Evolutionary conservation across 1,284 basidiomycete genomes (phyloP).

Genomic region (Ganoderma leucocontextum): DNA sequence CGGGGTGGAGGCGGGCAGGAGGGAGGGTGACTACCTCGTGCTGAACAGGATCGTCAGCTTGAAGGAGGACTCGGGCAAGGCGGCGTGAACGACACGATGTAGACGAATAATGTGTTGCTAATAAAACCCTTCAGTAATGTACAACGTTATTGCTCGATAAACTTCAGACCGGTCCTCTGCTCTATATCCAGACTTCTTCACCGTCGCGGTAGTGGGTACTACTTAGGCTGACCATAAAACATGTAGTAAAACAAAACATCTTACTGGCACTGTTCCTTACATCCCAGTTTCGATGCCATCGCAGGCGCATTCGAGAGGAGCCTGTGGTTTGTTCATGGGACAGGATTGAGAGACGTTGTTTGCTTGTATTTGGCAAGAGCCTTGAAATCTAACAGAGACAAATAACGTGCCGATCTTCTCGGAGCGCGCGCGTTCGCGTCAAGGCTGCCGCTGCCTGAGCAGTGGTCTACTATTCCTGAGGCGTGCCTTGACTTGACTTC

Average conservation of each 20-base stretch:
- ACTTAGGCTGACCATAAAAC: too few species aligned
- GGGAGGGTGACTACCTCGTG: constrained; percentile 81
- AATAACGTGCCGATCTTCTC: not conserved
- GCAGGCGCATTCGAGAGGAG: not conserved
- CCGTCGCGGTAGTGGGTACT: too few species aligned
- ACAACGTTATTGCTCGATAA: not conserved
- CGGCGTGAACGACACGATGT: constrained; percentile 38
- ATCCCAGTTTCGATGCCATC: too few species aligned
- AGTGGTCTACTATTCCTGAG: not conserved
- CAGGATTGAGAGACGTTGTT: not conserved
- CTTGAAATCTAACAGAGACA: not conserved
- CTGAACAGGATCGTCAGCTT: constrained; percentile 94
- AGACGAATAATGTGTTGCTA: not conserved
- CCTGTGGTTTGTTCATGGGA: not conserved
- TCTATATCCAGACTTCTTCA: too few species aligned
- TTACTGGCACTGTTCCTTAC: too few species aligned
- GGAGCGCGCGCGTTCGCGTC: constrained; percentile 22
- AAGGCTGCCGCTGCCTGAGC: not conserved
- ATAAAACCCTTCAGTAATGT: not conserved
- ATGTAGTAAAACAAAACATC: too few species aligned
- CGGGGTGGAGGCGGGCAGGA: constrained; percentile 51
- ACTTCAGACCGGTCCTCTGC: too few species aligned
- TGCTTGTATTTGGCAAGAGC: not conserved
- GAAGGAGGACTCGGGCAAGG: constrained; percentile 96
- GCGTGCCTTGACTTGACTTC: not conserved